Percentiles rank a stretch among this genome's conserved stretches.
Evolutionary conservation across 768 basidiomycete genomes (phyloP).

Genomic region (Lactarius hengduanensis): DNA sequence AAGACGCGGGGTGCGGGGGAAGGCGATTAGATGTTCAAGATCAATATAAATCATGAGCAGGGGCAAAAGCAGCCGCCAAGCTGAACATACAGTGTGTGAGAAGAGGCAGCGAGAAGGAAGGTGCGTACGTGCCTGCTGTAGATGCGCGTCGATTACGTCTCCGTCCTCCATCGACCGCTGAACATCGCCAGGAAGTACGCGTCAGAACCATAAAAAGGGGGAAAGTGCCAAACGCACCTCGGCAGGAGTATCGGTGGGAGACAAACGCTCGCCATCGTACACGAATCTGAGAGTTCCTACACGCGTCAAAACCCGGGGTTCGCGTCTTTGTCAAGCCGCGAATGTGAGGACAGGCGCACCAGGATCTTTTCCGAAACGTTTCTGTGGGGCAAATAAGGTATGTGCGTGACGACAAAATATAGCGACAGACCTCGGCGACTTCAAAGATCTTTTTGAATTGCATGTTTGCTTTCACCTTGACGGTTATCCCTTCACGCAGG

Average conservation of each 20-base stretch:
- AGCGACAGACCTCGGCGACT: constrained; percentile 23
- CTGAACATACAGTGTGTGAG: constrained; percentile 13
- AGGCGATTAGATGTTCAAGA: not conserved
- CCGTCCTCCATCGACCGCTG: constrained; percentile 27
- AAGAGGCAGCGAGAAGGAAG: not conserved
- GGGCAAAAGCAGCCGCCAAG: constrained; percentile 12
- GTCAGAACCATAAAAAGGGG: not conserved
- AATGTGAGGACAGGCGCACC: constrained; percentile 18
- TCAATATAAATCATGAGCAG: constrained; percentile 5
- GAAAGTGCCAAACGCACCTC: constrained; percentile 7
- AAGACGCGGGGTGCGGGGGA: not conserved
- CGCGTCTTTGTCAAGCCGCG: not conserved
- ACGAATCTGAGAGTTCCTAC: constrained; percentile 26
- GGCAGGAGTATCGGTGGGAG: constrained; percentile 24
- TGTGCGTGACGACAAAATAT: not conserved
- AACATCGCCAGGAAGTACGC: not conserved
- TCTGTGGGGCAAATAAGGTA: not conserved
- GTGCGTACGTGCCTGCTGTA: constrained; percentile 22
- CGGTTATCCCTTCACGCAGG: constrained; percentile 13
- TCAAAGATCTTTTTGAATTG: constrained; percentile 28
- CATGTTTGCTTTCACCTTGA: constrained; percentile 29
- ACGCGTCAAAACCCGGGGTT: not conserved
- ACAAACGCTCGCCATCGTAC: constrained; percentile 26
- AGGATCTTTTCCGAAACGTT: constrained; percentile 27
- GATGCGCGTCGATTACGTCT: constrained; percentile 26